These are phyloP conservation scores for Myriosclerotinia duriaeana DNA, from an alignment of 2,329 filamentous ascomycete species.

Conservation along the genomic window DNA sequence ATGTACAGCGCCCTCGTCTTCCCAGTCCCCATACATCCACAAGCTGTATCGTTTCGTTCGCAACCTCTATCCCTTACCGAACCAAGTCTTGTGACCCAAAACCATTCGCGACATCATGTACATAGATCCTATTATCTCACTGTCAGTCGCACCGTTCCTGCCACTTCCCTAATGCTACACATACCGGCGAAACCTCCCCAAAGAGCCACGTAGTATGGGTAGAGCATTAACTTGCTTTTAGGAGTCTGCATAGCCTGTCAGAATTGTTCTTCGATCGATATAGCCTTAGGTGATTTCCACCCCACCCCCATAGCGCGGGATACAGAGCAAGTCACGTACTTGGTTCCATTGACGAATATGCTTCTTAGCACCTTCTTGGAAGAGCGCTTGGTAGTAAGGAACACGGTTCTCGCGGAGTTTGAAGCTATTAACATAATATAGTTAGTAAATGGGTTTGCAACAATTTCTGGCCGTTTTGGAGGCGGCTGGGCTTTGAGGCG, in stretches of 20 bases:
- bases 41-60: background rate
- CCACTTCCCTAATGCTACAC: constrained; percentile 38
- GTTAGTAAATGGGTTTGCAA: constrained; percentile 16
- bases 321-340: constrained; percentile 52
- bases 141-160: background rate
- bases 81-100: constrained; percentile 78
- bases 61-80: constrained; percentile 53
- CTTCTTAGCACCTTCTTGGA: constrained; percentile 69
- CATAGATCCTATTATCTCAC: constrained; percentile 46
- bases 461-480: background rate
- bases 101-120: constrained; percentile 75
- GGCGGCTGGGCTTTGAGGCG: background rate
- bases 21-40: background rate
- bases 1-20: constrained; percentile 28
- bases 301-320: background rate
- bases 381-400: constrained; percentile 70
- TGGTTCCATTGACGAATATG: constrained; percentile 75
- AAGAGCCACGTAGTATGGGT: constrained; percentile 66
- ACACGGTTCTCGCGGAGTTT: constrained; percentile 76
- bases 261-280: constrained; percentile 1
- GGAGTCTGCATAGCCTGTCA: constrained; percentile 50
- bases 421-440: constrained; percentile 42
- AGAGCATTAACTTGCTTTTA: constrained; percentile 63
- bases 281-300: background rate
- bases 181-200: constrained; percentile 63